A percentile compares a stretch with the other conserved stretches of the same genome.
These are phyloP conservation scores for Filosporella fistucella DNA, from an alignment of 495 filamentous ascomycete species.

Conservation along the genomic window DNA sequence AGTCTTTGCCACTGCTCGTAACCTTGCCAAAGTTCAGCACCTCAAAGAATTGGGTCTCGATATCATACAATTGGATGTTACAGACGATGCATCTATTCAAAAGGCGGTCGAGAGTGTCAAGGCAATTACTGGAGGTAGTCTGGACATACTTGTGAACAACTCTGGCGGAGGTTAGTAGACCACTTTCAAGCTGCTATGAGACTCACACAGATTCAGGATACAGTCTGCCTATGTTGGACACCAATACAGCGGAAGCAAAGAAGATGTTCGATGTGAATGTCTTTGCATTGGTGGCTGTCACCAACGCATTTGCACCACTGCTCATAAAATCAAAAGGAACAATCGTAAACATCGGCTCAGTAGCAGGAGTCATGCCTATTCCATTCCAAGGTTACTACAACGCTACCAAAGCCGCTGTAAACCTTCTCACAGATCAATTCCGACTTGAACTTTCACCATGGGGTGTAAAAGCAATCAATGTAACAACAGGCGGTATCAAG, in stretches of 20 bases:
- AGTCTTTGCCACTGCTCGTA: conserved; percentile 43
- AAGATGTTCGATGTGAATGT: conserved; percentile 51
- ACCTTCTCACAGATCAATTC: conserved; percentile 38
- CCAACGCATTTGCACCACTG: conserved; percentile 49
- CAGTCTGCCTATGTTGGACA: conserved; percentile 42
- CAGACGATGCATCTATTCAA: conserved; percentile 32
- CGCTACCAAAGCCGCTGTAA: conserved; percentile 49
- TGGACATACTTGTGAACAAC: conserved; percentile 55
- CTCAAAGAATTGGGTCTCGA: conserved; percentile 36
- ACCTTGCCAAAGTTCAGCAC: conserved; percentile 32
- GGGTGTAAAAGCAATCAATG: conserved; percentile 37
- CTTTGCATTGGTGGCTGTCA: conserved; percentile 44
- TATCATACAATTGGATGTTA: conserved; percentile 46
- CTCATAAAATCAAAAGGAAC: conserved; percentile 41
- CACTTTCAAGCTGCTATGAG: not conserved
- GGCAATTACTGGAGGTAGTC: conserved; percentile 25
- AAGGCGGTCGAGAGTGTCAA: conserved; percentile 24
- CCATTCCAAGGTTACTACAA: conserved; percentile 38
- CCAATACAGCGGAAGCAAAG: conserved; percentile 35
- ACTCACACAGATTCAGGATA: conserved; percentile 11
- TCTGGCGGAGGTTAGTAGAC: conserved; percentile 35
- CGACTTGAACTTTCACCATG: conserved; percentile 51
- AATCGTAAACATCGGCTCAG: conserved; percentile 44
- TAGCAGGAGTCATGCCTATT: conserved; percentile 40
- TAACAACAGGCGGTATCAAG: conserved; percentile 31